phyloP scores from a whole-genome alignment of 768 basidiomycete genomes.

The Phylloporus sp. region DNA sequence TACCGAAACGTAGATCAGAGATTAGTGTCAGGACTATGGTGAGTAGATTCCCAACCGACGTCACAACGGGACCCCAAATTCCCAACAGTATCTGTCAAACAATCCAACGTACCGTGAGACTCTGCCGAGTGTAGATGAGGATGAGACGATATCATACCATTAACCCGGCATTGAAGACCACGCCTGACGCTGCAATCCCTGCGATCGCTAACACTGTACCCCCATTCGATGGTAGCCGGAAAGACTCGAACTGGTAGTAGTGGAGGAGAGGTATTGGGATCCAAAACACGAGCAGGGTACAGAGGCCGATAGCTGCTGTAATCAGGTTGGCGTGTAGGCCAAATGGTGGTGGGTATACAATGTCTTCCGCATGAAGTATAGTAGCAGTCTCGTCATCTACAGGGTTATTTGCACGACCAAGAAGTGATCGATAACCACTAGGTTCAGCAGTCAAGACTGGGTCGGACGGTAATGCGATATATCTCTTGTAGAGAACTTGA shows the following conservation, averaged over 20 bases:
- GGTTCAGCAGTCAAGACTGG: conserved; percentile 43
- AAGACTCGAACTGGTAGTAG: conserved; percentile 56
- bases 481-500: conserved; percentile 81
- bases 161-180: conserved; percentile 78
- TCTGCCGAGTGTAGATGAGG: not conserved
- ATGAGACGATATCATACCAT: conserved; percentile 50
- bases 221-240: conserved; percentile 54
- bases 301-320: conserved; percentile 74
- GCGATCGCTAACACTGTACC: conserved; percentile 47
- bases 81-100: conserved; percentile 64
- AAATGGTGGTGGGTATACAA: conserved; percentile 63
- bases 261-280: conserved; percentile 74
- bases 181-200: conserved; percentile 66
- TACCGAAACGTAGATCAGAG: conserved; percentile 71
- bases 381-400: conserved; percentile 18
- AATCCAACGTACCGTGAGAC: not conserved
- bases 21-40: conserved; percentile 87
- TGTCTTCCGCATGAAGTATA: conserved; percentile 25
- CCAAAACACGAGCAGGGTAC: conserved; percentile 72
- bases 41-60: conserved; percentile 88
- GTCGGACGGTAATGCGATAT: conserved; percentile 65
- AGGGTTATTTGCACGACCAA: conserved; percentile 33
- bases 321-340: conserved; percentile 81
- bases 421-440: conserved; percentile 41
- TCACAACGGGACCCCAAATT: conserved; percentile 82